Evolutionary conservation across 1,284 basidiomycete genomes (phyloP).

Genomic region (Rhodotorula sp.): DNA sequence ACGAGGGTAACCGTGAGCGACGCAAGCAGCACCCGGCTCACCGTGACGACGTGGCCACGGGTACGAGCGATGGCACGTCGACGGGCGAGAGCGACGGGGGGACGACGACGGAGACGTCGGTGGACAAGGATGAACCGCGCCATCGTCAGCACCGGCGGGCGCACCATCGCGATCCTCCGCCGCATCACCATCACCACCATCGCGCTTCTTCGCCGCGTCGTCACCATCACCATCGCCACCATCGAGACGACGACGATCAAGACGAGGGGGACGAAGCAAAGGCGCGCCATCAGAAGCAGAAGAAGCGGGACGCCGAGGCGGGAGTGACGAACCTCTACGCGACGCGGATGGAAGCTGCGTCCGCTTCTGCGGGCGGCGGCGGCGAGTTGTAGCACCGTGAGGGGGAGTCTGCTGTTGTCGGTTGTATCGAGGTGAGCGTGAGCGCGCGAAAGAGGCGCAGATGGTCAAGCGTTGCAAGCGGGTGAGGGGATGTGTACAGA

Average conservation of each 20-base stretch:
- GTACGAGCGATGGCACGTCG: no score
- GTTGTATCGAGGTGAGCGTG: background rate
- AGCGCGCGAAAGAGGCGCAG: no score
- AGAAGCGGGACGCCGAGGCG: background rate
- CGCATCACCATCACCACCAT: no score
- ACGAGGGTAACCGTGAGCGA: background rate
- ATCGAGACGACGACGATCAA: background rate
- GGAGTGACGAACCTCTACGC: background rate
- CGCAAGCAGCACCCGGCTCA: no score
- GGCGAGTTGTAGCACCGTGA: background rate
- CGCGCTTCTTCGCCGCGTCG: no score
- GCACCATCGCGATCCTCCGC: no score
- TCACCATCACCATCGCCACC: background rate
- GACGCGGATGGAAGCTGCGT: background rate
- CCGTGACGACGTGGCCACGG: no score
- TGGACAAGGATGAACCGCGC: no score
- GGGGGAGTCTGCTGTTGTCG: background rate
- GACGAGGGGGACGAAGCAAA: background rate
- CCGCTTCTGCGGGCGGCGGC: rapidly evolving
- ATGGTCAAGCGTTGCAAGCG: background rate
- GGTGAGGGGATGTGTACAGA: background rate
- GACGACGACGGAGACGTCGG: no score
- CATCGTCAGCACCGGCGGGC: no score
- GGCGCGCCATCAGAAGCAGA: background rate
- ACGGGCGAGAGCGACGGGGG: no score